Conservation (phyloP, 129 eudicot genomes). For the Sambucus nigra region DNA sequence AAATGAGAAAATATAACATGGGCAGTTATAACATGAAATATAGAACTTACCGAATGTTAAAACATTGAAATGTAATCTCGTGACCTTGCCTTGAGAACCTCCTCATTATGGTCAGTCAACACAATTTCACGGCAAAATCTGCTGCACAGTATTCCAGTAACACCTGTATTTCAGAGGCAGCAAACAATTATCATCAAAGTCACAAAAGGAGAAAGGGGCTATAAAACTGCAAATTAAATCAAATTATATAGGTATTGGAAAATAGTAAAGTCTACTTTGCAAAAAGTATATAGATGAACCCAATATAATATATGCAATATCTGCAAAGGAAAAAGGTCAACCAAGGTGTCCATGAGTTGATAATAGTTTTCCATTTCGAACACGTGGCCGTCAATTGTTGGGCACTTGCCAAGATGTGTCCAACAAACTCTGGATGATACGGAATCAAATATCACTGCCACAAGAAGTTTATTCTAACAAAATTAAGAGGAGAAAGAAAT, state of each 20-base stretch:
- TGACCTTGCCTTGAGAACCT: slow-evolving; percentile 82
- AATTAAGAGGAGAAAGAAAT: too few species aligned
- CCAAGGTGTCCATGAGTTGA: too few species aligned
- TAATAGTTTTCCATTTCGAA: too few species aligned
- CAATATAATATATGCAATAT: too few species aligned
- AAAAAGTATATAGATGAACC: too few species aligned
- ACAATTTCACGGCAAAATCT: slow-evolving; percentile 58
- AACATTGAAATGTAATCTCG: slow-evolving; percentile 14
- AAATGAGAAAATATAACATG: slow-evolving; percentile 10
- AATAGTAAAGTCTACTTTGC: too few species aligned
- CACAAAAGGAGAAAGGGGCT: neutral
- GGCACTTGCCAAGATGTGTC: too few species aligned
- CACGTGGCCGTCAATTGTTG: too few species aligned
- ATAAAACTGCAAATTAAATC: neutral
- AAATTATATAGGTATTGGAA: neutral
- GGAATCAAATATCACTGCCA: too few species aligned
- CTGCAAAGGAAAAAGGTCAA: too few species aligned
- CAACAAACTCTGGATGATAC: too few species aligned
- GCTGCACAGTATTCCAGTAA: slow-evolving; percentile 86
- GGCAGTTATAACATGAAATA: slow-evolving; percentile 12
- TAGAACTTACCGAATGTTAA: slow-evolving; percentile 13
- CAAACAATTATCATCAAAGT: slow-evolving; percentile 7
- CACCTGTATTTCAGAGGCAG: slow-evolving; percentile 33
- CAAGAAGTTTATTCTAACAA: too few species aligned
- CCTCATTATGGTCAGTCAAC: slow-evolving; percentile 87